phyloP scores from a whole-genome alignment of 1,284 basidiomycete genomes.

The Leccinum pachyderme region DNA sequence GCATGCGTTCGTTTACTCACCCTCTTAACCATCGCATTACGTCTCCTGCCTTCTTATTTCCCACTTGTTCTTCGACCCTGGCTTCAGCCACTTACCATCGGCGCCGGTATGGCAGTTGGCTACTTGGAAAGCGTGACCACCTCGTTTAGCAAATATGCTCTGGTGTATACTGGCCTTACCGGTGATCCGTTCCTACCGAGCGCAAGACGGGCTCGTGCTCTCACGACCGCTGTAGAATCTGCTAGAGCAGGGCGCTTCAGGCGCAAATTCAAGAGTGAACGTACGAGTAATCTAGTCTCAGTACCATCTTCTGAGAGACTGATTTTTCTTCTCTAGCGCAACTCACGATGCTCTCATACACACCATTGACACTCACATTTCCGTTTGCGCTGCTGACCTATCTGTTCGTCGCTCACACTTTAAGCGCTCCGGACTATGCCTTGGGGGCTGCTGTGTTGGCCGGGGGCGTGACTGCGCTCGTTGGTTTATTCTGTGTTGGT shows the following conservation, averaged over 20 bases:
- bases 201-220: conserved; percentile 63
- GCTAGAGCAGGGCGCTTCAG: conserved; percentile 40
- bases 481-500: conserved; percentile 80
- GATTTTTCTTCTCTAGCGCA: conserved; percentile 44
- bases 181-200: conserved; percentile 82
- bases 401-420: conserved; percentile 83
- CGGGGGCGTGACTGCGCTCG: conserved; percentile 77
- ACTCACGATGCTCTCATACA: conserved; percentile 73
- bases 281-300: conserved; percentile 37
- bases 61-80: conserved; percentile 40
- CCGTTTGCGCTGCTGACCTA: conserved; percentile 84
- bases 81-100: conserved; percentile 41
- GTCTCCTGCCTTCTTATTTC: conserved; percentile 56
- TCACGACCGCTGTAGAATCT: conserved; percentile 49
- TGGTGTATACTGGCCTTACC: conserved; percentile 85
- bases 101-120: conserved; percentile 44
- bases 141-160: conserved; percentile 78
- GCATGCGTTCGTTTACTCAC: conserved; percentile 61
- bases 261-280: conserved; percentile 54
- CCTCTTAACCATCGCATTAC: conserved; percentile 48
- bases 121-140: conserved; percentile 64
- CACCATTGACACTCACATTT: conserved; percentile 75
- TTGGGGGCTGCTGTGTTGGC: conserved; percentile 76
- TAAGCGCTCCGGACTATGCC: conserved; percentile 76
- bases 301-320: conserved; percentile 2